Evolutionary conservation across 1,284 basidiomycete species (phyloP).

Genomic region (Taiwanofungus camphoratus): DNA sequence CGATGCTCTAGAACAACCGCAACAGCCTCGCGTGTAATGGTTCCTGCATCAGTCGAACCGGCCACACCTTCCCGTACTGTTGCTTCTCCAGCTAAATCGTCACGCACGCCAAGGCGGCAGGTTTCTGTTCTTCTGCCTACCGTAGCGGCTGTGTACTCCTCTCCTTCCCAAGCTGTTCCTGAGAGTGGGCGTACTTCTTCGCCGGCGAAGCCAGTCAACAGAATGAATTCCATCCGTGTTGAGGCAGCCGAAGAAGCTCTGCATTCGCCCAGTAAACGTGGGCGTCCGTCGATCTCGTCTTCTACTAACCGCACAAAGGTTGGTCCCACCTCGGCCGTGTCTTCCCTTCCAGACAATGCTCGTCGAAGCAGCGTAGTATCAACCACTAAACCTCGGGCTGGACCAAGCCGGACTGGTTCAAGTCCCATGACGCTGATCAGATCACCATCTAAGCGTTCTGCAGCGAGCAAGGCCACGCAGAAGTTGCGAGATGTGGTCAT

Average conservation of each 20-base stretch:
- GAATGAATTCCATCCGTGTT: constrained; percentile 4
- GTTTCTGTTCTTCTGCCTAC: constrained; percentile 8
- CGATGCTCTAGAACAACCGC: neutral
- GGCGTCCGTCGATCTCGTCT: neutral
- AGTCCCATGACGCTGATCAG: constrained; percentile 15
- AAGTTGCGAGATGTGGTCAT: constrained; percentile 63
- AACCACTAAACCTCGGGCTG: constrained; percentile 5
- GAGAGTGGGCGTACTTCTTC: neutral
- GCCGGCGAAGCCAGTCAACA: neutral
- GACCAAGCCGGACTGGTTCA: constrained; percentile 14
- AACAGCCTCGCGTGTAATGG: neutral
- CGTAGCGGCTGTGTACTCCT: constrained; percentile 2
- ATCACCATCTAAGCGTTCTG: constrained; percentile 41
- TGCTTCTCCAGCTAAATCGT: constrained; percentile 1
- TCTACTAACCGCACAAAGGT: neutral
- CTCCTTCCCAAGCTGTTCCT: too few relatives aligned
- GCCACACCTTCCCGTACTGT: too few relatives aligned
- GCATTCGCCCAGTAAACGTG: constrained; percentile 5
- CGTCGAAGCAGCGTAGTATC: neutral
- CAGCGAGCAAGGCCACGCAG: constrained; percentile 61
- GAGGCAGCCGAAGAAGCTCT: constrained; percentile 3
- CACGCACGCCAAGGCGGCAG: neutral
- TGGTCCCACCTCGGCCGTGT: too few relatives aligned
- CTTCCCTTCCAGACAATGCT: neutral
- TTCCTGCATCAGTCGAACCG: constrained; percentile 1